Percentiles rank a stretch among this genome's conserved stretches.
Conservation (phyloP, 192 early-diverging fungal genomes). For the Rhizophagus clarus region DNA sequence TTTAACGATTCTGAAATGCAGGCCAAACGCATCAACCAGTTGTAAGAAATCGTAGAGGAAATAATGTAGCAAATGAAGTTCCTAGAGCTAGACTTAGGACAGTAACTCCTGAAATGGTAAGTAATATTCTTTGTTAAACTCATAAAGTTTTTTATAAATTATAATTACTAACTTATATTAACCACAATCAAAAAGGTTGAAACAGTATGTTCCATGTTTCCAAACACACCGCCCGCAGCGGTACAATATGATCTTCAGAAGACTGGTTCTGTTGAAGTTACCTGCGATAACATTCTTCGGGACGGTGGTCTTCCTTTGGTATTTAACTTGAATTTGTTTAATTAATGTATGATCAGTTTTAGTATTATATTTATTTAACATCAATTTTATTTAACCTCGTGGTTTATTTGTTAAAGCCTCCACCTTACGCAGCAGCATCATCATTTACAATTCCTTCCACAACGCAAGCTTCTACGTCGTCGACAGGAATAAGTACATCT, state of each 20-base stretch:
- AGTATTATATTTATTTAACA: background rate
- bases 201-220: constrained; percentile 81
- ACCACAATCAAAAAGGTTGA: constrained; percentile 51
- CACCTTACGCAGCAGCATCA: constrained; percentile 30
- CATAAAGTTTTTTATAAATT: background rate
- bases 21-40: background rate
- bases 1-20: background rate
- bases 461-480: constrained; percentile 36
- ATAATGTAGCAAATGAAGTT: background rate
- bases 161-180: background rate
- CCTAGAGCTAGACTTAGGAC: constrained; percentile 5
- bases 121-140: background rate
- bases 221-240: constrained; percentile 72
- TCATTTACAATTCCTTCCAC: constrained; percentile 43
- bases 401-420: background rate
- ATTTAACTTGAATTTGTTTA: constrained; percentile 28
- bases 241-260: constrained; percentile 76
- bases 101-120: constrained; percentile 26
- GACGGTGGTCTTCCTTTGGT: constrained; percentile 65
- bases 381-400: constrained; percentile 2
- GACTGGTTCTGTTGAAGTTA: constrained; percentile 81
- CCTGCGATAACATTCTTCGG: constrained; percentile 78
- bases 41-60: background rate
- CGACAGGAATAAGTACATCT: constrained; percentile 34
- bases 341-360: constrained; percentile 6